Conservation (phyloP, 2,329 filamentous ascomycete genomes). For the Talaromyces amestolkiae region DNA sequence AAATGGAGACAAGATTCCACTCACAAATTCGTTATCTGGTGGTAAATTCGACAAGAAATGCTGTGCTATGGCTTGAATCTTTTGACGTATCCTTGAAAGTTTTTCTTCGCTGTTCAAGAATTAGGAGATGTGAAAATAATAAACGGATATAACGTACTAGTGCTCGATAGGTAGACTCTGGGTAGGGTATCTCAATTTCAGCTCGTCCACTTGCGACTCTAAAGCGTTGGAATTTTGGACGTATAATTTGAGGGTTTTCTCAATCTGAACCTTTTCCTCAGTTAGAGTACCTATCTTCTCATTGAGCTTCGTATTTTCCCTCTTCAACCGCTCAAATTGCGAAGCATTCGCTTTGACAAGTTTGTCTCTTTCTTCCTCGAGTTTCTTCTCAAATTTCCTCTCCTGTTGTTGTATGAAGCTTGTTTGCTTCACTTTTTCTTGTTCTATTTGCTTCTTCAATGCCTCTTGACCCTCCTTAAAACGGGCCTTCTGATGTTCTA, state of each 20-base stretch:
- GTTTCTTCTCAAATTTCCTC: neutral
- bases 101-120: conserved; percentile 1
- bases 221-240: neutral
- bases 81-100: conserved; percentile 5
- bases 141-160: conserved; percentile 5
- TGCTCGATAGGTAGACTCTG: conserved; percentile 6
- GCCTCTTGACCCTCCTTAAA: neutral
- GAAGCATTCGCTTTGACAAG: neutral
- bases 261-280: conserved; percentile 5
- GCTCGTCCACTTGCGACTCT: neutral
- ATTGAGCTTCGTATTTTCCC: neutral
- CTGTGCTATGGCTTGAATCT: conserved; percentile 7
- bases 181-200: conserved; percentile 5
- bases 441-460: conserved; percentile 1
- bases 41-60: conserved; percentile 11
- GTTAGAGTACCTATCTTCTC: neutral
- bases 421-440: neutral
- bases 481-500: neutral
- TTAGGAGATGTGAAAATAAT: conserved; percentile 2
- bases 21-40: conserved; percentile 8
- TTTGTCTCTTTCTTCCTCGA: conserved; percentile 5
- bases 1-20: neutral
- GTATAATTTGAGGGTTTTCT: conserved; percentile 5
- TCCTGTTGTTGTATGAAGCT: conserved; percentile 1
- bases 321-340: neutral